Percentiles rank a stretch among this genome's conserved stretches.
phyloP scores from a whole-genome alignment of 1,284 basidiomycete genomes.

The Tranzscheliella williamsii region DNA sequence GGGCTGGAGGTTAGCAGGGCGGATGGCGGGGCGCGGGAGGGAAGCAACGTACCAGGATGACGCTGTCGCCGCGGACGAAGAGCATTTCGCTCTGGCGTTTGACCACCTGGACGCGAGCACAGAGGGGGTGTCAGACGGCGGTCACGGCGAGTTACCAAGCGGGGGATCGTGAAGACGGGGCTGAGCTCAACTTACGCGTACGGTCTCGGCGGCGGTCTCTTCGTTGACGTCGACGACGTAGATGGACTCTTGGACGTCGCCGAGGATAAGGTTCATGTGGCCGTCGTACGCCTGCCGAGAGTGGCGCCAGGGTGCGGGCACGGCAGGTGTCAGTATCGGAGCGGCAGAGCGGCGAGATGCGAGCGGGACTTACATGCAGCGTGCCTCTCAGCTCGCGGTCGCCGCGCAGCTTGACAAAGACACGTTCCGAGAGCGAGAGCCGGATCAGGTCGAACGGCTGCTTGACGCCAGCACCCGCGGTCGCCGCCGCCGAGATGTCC shows the following conservation, averaged over 20 bases:
- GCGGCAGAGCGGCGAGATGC: neutral
- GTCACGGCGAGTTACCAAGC: too few species aligned
- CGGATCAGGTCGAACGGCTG: conserved; percentile 98
- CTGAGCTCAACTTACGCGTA: conserved; percentile 64
- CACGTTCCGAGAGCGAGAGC: conserved; percentile 91
- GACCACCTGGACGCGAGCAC: conserved; percentile 70
- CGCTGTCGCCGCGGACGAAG: conserved; percentile 79
- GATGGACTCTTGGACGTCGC: conserved; percentile 84
- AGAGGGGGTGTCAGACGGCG: neutral
- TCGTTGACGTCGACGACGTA: conserved; percentile 61
- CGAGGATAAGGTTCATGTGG: conserved; percentile 98
- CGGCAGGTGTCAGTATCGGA: neutral
- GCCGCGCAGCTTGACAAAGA: conserved; percentile 92
- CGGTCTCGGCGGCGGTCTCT: conserved; percentile 62
- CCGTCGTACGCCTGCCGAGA: conserved; percentile 87
- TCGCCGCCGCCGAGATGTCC: conserved; percentile 12
- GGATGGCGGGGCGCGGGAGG: too few species aligned
- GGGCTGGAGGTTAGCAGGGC: too few species aligned
- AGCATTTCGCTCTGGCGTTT: conserved; percentile 97
- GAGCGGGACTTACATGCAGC: conserved; percentile 69
- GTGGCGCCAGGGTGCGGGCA: neutral
- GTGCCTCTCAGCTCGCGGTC: conserved; percentile 91
- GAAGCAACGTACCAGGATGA: conserved; percentile 57
- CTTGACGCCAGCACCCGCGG: conserved; percentile 65
- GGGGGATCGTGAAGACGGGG: too few species aligned